Evolutionary conservation across 192 early-diverging fungal genomes (phyloP), one percentile per base, ranked within the genome.

Genomic region (Umbelopsis sp.): DNA sequence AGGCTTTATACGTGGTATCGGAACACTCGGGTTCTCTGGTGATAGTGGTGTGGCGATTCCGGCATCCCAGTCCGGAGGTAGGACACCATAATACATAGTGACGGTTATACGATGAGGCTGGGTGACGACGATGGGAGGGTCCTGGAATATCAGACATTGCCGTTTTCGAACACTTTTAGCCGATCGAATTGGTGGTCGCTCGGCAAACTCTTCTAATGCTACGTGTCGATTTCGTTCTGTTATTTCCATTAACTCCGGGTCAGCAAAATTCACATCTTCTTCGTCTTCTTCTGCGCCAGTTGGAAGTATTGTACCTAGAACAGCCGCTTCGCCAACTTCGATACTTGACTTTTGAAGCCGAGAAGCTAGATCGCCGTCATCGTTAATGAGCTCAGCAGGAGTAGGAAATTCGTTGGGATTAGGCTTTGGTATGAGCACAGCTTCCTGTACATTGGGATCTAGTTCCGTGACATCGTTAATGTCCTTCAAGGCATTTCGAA

Each of bases 201-300:
- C 54, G 5, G 8, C 21, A 51, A 53, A 29, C 26, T 44, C 59
- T 11, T 79, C 70, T 21, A 68, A 53, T 4, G 53, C 65, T n/a
- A 79, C 75, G 31, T 62, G 22, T 22, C 74, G 22, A 43, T 80
- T 80, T 8, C 52, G 45, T 47, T 80, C 78, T 25, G 78, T 79
- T 32, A 31, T 72, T 44, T 50, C 34, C 38, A 44, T 45, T 29
- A 80, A 45, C 44, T 47, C 45, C 16, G 68, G 68, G 20, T 70
- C 68, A 0, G 36, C 21, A 29, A 29, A 32, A n/a, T 70, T 49
- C 25, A 12, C 43, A 16, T 67, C 59, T 12, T 69, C 74, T 49
- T 75, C 66, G 25, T 66, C 62, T 10, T 50, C 68, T 12, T 76
- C 70, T 12, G 4, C 11, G 22, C 1, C 32, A 20, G 17, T 16